Percentiles rank a stretch among this genome's conserved stretches.
phyloP scores from a whole-genome alignment of 2,329 filamentous ascomycete species.

The Aspergillus tamarii region DNA sequence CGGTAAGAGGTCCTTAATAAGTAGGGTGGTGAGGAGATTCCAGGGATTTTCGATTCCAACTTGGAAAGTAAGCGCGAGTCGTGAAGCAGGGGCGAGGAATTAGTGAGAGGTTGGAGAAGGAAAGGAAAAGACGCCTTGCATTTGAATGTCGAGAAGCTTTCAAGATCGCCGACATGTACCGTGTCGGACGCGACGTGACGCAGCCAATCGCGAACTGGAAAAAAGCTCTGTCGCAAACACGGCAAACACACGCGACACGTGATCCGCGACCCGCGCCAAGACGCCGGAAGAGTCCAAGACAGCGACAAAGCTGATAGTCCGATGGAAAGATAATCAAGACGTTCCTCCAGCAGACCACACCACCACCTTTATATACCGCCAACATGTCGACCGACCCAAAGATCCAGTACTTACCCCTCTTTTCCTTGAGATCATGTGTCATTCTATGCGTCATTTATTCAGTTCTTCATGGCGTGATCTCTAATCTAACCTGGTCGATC shows the following conservation, averaged over 20 bases:
- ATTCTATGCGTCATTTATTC: slow-evolving; percentile 27
- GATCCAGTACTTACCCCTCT: slow-evolving; percentile 62
- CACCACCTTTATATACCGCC: slow-evolving; percentile 25
- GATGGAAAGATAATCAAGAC: not conserved
- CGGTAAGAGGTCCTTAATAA: slow-evolving; percentile 19
- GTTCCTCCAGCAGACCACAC: slow-evolving; percentile 1
- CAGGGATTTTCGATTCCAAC: slow-evolving; percentile 7
- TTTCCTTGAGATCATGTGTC: slow-evolving; percentile 17
- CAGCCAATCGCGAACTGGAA: slow-evolving; percentile 38
- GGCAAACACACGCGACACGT: slow-evolving; percentile 34
- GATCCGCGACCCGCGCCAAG: slow-evolving; percentile 22
- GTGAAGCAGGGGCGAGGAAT: slow-evolving; percentile 15
- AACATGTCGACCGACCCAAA: slow-evolving; percentile 67
- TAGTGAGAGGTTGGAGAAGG: slow-evolving; percentile 25
- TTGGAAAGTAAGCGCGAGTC: slow-evolving; percentile 19
- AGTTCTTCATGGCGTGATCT: slow-evolving; percentile 3
- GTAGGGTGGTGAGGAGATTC: slow-evolving; percentile 16
- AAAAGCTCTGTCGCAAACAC: slow-evolving; percentile 26
- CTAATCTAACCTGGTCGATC: slow-evolving; percentile 6
- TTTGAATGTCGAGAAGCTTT: slow-evolving; percentile 31
- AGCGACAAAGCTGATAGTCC: slow-evolving; percentile 1
- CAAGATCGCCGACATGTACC: slow-evolving; percentile 35
- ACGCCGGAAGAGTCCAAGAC: not conserved
- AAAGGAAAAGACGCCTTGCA: slow-evolving; percentile 34
- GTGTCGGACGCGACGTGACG: slow-evolving; percentile 45